Percentiles rank a stretch among this genome's conserved stretches.
Conservation (phyloP, 73 alveolate species). For the Chromera velia region DNA sequence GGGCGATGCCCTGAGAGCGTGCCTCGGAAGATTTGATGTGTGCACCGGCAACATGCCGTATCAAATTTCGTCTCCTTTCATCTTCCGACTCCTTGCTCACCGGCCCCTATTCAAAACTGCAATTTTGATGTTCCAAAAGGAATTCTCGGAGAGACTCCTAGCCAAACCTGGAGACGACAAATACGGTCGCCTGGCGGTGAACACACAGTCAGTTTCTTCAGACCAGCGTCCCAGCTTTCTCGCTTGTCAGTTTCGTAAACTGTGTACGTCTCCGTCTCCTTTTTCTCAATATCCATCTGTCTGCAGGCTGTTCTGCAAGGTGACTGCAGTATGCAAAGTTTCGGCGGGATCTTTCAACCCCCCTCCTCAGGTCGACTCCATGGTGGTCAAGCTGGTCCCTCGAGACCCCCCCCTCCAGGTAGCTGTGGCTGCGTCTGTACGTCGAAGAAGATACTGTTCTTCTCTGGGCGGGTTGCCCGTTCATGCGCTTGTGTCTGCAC, state of each 20-base stretch:
- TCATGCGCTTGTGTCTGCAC: no score
- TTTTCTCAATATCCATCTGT: no score
- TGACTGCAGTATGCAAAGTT: not conserved
- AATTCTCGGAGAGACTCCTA: slow-evolving; percentile 25
- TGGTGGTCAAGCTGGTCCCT: slow-evolving; percentile 35
- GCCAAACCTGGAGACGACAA: not conserved
- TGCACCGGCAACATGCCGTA: slow-evolving; percentile 42
- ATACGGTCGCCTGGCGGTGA: not conserved
- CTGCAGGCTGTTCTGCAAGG: slow-evolving; percentile 22
- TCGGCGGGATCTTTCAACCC: not conserved
- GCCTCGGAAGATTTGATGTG: slow-evolving; percentile 17
- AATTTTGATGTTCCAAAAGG: slow-evolving; percentile 40
- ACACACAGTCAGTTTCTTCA: not conserved
- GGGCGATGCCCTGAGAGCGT: slow-evolving; percentile 5
- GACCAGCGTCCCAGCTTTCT: not conserved
- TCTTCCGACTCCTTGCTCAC: slow-evolving; percentile 41
- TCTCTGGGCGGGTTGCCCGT: no score
- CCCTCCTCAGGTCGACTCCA: slow-evolving; percentile 33
- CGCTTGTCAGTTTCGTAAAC: not conserved
- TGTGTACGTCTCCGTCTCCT: no score
- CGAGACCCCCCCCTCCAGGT: slow-evolving; percentile 35
- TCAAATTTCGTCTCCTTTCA: slow-evolving; percentile 40
- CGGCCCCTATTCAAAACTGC: slow-evolving; percentile 39
- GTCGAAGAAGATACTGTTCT: no score
- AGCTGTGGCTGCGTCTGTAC: no score